A percentile compares a stretch with the other conserved stretches of the same genome.
Conservation (phyloP, 1,284 basidiomycete genomes). For the Leccinum solheimii region DNA sequence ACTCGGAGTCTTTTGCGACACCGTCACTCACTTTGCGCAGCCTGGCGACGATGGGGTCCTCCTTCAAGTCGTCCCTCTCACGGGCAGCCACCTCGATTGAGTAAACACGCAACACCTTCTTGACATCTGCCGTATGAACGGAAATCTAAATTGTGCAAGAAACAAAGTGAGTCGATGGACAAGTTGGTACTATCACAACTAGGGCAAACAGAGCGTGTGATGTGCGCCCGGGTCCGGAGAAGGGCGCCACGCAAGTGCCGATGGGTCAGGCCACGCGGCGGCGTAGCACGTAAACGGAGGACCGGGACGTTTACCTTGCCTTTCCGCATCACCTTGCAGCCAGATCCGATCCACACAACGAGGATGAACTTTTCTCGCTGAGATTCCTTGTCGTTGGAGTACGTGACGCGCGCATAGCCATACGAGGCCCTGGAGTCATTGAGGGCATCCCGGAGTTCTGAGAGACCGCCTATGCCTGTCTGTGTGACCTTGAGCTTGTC, state of each 20-base stretch:
- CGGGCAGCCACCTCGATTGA: slow-evolving; percentile 85
- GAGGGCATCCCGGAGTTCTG: slow-evolving; percentile 73
- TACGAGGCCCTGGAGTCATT: slow-evolving; percentile 77
- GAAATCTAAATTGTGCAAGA: slow-evolving; percentile 61
- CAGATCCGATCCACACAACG: slow-evolving; percentile 85
- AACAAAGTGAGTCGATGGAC: slow-evolving; percentile 20
- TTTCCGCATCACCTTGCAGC: slow-evolving; percentile 87
- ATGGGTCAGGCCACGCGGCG: slow-evolving; percentile 14
- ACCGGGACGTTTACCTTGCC: slow-evolving; percentile 65
- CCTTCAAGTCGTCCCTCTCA: slow-evolving; percentile 78
- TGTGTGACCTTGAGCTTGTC: slow-evolving; percentile 77
- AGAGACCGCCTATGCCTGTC: slow-evolving; percentile 77
- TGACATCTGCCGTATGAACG: slow-evolving; percentile 85
- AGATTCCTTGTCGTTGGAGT: slow-evolving; percentile 85
- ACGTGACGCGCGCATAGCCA: slow-evolving; percentile 81
- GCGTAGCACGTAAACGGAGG: slow-evolving; percentile 22
- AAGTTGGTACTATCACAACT: slow-evolving; percentile 14
- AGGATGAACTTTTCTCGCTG: slow-evolving; percentile 89
- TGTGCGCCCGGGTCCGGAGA: slow-evolving; percentile 5
- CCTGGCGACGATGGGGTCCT: slow-evolving; percentile 72
- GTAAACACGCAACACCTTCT: slow-evolving; percentile 73
- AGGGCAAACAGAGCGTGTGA: slow-evolving; percentile 32
- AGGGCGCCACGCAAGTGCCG: slow-evolving; percentile 5
- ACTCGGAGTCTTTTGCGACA: slow-evolving; percentile 3
- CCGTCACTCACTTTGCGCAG: slow-evolving; percentile 66